Base-by-base conservation (phyloP, 495 filamentous ascomycete genomes). In the Beverwykella pulmonaria region DNA sequence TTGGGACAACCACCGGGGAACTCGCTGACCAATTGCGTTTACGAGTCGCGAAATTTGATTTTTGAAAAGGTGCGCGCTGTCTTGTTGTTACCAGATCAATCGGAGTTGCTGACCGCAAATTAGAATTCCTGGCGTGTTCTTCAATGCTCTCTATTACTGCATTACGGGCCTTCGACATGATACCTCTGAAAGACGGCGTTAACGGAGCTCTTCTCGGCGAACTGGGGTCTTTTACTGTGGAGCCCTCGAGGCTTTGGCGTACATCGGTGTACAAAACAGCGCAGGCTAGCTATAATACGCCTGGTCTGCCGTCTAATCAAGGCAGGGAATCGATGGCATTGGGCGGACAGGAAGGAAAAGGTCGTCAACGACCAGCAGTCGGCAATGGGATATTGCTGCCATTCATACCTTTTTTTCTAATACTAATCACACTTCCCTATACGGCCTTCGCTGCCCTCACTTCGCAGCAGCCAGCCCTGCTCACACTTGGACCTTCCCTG, bases 1-100 rank as follows among this genome's bases (percentile, higher is more conserved):
- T 69, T 88, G 85, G 85, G 74, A 81, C 46, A 65, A 80, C 53
- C 70, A 70, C 50, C 69, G 72, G 54, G 74, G 76, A 59, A 36
- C 20, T 2, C 54, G 23, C 53, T 71, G 54, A 60, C 10, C 61
- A 20, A 19, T 9, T 39, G 5, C 39, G 5, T 30, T 30, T 10
- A 47, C 26, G 14, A 23, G 19, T 46, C 23, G 17, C 27, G 36
- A 53, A 8, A 32, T 57, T 49, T 30, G 27, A 34, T 19, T 20
- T 26, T 54, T 41, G 27, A 29, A 25, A 29, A 58, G 62, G 53
- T 50, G 36, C 30, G 62, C 23, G 57, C 29, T 26, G 12, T 14
- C 30, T 36, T 30, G n/a, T n/a, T n/a, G n/a, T n/a, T n/a, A n/a
- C n/a, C n/a, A n/a, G n/a, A n/a, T 44, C 6, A n/a, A 44, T n/a